phyloP scores from a whole-genome alignment of 2,329 filamentous ascomycete genomes.

The Pseudocercospora eumusae region DNA sequence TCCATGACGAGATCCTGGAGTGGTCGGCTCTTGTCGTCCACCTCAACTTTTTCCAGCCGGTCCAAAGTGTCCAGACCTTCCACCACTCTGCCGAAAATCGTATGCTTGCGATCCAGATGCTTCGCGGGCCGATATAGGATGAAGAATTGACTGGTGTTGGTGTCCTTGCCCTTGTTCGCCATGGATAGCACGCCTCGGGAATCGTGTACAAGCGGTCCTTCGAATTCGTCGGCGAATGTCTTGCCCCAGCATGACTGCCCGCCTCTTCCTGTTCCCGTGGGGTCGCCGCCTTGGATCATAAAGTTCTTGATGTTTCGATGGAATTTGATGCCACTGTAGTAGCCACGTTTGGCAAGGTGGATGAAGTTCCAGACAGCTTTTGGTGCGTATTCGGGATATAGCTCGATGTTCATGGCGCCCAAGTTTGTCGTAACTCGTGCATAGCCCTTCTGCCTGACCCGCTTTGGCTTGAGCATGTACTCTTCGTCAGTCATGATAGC shows the following conservation, averaged over 20 bases:
- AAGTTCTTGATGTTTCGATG: slow-evolving; percentile 94
- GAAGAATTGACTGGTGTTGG: slow-evolving; percentile 94
- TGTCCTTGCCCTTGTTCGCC: slow-evolving; percentile 99
- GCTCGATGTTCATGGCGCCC: slow-evolving; percentile 82
- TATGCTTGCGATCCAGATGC: slow-evolving; percentile 93
- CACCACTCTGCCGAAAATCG: slow-evolving; percentile 87
- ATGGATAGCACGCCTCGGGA: slow-evolving; percentile 79
- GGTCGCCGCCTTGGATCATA: slow-evolving; percentile 97
- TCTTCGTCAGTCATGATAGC: slow-evolving; percentile 90
- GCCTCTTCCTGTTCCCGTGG: slow-evolving; percentile 87
- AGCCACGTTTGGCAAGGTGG: slow-evolving; percentile 80
- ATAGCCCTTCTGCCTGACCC: slow-evolving; percentile 88
- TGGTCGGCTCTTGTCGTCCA: slow-evolving; percentile 74
- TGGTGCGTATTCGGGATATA: slow-evolving; percentile 87
- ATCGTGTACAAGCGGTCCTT: slow-evolving; percentile 83
- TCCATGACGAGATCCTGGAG: slow-evolving; percentile 76
- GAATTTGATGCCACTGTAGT: slow-evolving; percentile 81
- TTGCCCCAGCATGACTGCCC: slow-evolving; percentile 91
- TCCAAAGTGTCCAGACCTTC: slow-evolving; percentile 68
- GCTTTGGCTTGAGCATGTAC: slow-evolving; percentile 89
- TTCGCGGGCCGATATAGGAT: slow-evolving; percentile 81
- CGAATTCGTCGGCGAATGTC: slow-evolving; percentile 90
- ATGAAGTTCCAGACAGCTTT: slow-evolving; percentile 98
- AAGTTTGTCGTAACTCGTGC: slow-evolving; percentile 83
- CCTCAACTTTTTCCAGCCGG: slow-evolving; percentile 74